These are phyloP conservation scores for Gonapodya sp. DNA, from an alignment of 192 early-diverging fungal species.

Conservation along the genomic window DNA sequence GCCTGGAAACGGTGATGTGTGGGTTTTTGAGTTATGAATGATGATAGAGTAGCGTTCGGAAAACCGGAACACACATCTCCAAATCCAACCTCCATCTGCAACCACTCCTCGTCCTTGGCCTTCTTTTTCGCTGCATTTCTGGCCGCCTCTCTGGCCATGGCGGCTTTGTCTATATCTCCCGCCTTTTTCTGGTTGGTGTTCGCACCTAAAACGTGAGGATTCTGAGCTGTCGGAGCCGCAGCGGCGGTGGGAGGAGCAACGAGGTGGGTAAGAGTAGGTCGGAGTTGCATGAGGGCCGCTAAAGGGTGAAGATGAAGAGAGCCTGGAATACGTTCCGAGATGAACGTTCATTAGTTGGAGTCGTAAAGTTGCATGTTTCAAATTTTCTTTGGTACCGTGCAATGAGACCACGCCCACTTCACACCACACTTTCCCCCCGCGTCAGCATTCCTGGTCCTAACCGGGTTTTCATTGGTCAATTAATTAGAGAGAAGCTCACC, in stretches of 20 bases:
- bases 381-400: too few relatives aligned
- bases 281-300: conserved; percentile 62
- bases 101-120: conserved; percentile 67
- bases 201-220: conserved; percentile 3
- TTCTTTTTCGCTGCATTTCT: conserved; percentile 25
- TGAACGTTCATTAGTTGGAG: too few relatives aligned
- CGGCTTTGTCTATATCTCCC: conserved; percentile 59
- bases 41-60: not conserved
- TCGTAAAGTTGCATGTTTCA: too few relatives aligned
- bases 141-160: conserved; percentile 24
- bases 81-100: conserved; percentile 52
- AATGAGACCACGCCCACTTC: too few relatives aligned
- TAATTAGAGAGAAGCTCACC: conserved; percentile 31
- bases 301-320: conserved; percentile 83
- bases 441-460: too few relatives aligned
- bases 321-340: too few relatives aligned
- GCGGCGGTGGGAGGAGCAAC: conserved; percentile 86
- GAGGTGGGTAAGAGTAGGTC: conserved; percentile 80
- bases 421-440: too few relatives aligned
- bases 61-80: conserved; percentile 24
- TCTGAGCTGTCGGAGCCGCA: conserved; percentile 40
- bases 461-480: not conserved
- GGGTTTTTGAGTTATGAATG: not conserved
- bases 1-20: not conserved
- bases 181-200: conserved; percentile 54